These are phyloP conservation scores for Talaromyces atroroseus DNA, from an alignment of 2,329 filamentous ascomycete genomes.

Conservation along the genomic window DNA sequence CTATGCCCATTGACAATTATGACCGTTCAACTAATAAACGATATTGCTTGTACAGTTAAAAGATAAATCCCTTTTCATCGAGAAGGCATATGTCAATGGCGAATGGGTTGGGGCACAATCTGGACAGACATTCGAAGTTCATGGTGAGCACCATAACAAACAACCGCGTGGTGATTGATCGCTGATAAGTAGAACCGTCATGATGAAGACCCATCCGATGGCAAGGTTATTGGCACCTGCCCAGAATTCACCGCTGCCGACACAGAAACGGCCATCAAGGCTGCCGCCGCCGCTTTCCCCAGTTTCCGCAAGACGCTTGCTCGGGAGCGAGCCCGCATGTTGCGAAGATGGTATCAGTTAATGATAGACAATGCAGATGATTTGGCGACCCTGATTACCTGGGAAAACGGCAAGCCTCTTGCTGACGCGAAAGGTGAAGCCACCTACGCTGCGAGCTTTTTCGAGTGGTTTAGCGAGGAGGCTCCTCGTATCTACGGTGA, in stretches of 20 bases:
- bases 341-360: conserved; percentile 63
- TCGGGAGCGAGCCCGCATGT: conserved; percentile 55
- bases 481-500: conserved; percentile 55
- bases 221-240: conserved; percentile 71
- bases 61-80: conserved; percentile 77
- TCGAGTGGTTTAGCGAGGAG: conserved; percentile 61
- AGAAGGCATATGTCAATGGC: conserved; percentile 81
- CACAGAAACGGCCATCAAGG: conserved; percentile 72
- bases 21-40: background rate
- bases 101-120: conserved; percentile 83
- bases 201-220: conserved; percentile 69
- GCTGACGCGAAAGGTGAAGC: conserved; percentile 57
- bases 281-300: conserved; percentile 67
- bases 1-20: background rate
- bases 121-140: conserved; percentile 85
- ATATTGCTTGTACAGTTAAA: conserved; percentile 54
- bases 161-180: background rate
- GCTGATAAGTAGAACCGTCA: background rate
- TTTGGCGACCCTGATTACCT: conserved; percentile 59
- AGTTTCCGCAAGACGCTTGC: conserved; percentile 57
- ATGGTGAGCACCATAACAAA: conserved; percentile 45
- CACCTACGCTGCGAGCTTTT: conserved; percentile 55
- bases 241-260: conserved; percentile 76
- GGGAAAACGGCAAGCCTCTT: conserved; percentile 65
- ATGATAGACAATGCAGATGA: conserved; percentile 63